Evolutionary conservation across 2,329 filamentous ascomycete species (phyloP), one percentile per base, ranked within the genome.

Genomic region (Aureobasidium melanogenum): DNA sequence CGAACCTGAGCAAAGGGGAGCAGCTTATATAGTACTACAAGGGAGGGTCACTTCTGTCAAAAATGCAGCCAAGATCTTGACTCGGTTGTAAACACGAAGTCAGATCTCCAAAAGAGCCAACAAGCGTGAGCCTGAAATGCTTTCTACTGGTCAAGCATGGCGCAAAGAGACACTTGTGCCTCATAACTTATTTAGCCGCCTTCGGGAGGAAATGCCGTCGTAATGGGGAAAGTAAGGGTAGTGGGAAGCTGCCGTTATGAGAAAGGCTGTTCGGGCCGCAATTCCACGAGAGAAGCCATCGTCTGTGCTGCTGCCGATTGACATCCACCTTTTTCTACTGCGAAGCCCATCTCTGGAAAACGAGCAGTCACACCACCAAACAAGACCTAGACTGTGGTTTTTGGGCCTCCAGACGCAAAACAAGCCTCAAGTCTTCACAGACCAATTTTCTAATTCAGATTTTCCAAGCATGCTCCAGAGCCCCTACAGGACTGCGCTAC

Each of bases 11-110:
- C 38, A 14, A 39, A 34, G 17, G n/a, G n/a, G 19, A 26, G 6
- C 26, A 22, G 19, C 5, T 57, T 47, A 36, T 57, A 57, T 57
- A 47, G 28, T 22, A 34, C 26, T 26, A 44, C 36, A 56, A 32
- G n/a, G n/a, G 34, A 44, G 38, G 52, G 38, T 15, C 39, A 34
- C 39, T 28, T 19, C 24, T 5, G 88, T 88, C 91, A 63, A 84
- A 75, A 73, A 92, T 38, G 54, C 30, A 26, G 41, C 54, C 54
- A 38, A 47, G 54, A 38, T 38, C 17, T 44, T 38, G 14, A 38
- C 17, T 46, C 39, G 24, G 26, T 24, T 44, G 14, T 17, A 17
- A 39, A 56, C 26, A 58, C 32, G 30, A 47, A 28, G 15, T 24
- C 19, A 38, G 14, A 14, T 19, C 30, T 47, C 41, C n/a, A 30